Base-by-base conservation (phyloP, 2,329 filamentous ascomycete species). In the Curvularia eragrostidis region DNA sequence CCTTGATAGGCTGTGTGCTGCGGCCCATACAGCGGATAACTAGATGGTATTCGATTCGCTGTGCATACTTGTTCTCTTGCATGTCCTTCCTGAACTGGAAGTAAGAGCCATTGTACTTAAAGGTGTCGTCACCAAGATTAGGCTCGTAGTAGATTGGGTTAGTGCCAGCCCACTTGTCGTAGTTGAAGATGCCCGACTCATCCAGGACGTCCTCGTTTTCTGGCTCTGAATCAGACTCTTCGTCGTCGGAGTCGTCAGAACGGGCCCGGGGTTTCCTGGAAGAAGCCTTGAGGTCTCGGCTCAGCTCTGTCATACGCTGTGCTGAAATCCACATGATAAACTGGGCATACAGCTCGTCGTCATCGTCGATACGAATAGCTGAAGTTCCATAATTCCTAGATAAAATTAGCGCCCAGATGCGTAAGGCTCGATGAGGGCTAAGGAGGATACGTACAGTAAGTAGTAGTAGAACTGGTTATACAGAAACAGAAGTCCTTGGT, bases 121-220 rank as follows among this genome's bases (percentile, higher is more conserved):
- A 80, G 36, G 64, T 70, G 57, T 83, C 76, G 26, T 67, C 68
- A 1, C 82, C 82, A 49, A 79, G 80, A 56, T 81, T 80, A 0
- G 82, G 82, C 56, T 83, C 80, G 55, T 81, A 84, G 3, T 75
- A 73, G 1, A 80, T 81, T 1, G 82, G 82, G 3, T 79, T 75
- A 5, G 78, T 78, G 32, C 80, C 78, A 10, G 76, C 75, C 78
- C 80, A 83, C 57, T 80, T 80, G 56, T 78, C 79, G 63, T 80
- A 83, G 61, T 83, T 81, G 67, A 84, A 81, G 46, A 82, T 75
- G 2, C 77, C 78, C 5, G 54, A 57, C 6, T 48, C 54, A 15
- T 53, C 54, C 18, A 57, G 19, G 1, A 53, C 54, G 5, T 57
- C 49, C 12, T 53, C 49, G 10, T 78, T 68, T 3, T 73, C 72